Evolutionary conservation across 2,329 filamentous ascomycete species (phyloP).

Genomic region (Ceratocystis cubensis): DNA sequence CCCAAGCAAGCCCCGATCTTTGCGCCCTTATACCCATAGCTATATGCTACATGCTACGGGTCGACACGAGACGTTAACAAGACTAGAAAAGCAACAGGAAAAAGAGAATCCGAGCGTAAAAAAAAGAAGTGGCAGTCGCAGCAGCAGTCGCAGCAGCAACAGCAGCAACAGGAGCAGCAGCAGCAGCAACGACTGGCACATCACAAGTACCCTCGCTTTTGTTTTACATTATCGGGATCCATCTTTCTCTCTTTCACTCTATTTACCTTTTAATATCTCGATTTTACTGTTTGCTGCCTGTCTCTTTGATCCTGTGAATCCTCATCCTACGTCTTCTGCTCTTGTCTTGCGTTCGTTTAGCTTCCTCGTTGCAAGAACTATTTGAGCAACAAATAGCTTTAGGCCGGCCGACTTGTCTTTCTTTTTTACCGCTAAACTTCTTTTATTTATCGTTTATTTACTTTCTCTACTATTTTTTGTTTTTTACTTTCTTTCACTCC

Average conservation of each 20-base stretch:
- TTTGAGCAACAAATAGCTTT: no score
- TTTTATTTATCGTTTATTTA: background rate
- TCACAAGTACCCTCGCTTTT: background rate
- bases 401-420: constrained; percentile 1
- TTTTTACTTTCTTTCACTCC: background rate
- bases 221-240: background rate
- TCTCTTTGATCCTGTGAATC: background rate
- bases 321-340: constrained; percentile 1
- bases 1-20: background rate
- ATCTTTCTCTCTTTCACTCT: background rate
- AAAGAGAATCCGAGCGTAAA: constrained; percentile 6
- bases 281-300: background rate
- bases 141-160: background rate
- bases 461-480: background rate
- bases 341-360: constrained; percentile 7
- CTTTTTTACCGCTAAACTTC: background rate
- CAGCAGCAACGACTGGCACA: background rate
- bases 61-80: background rate
- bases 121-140: background rate
- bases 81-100: background rate
- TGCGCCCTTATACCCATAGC: background rate
- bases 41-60: background rate
- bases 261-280: background rate
- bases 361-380: constrained; percentile 5
- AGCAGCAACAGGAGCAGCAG: background rate